Evolutionary conservation across 2,329 filamentous ascomycete species (phyloP).

Genomic region (Monosporascus sp.): DNA sequence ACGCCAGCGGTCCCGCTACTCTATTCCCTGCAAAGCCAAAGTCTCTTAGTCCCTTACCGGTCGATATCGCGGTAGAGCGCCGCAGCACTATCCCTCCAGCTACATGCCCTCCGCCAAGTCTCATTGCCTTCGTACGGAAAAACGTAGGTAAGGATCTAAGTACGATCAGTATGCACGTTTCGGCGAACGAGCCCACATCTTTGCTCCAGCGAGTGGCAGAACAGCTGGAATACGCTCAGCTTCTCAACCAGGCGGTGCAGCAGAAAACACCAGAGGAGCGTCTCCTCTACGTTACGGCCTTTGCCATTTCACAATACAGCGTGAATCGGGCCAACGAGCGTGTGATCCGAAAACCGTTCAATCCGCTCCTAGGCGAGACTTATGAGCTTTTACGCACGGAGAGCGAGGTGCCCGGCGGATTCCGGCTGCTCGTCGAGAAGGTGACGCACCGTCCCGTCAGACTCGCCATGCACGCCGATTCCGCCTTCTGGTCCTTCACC

Average conservation of each 20-base stretch:
- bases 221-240: constrained; percentile 80
- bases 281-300: constrained; percentile 79
- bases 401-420: constrained; percentile 63
- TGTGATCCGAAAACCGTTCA: constrained; percentile 92
- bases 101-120: constrained; percentile 75
- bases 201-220: constrained; percentile 85
- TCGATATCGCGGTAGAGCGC: constrained; percentile 58
- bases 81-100: constrained; percentile 67
- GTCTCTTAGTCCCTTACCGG: constrained; percentile 69
- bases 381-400: constrained; percentile 88
- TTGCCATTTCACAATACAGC: constrained; percentile 84
- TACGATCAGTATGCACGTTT: constrained; percentile 95
- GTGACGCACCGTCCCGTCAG: constrained; percentile 88
- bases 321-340: constrained; percentile 80
- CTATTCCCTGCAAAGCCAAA: constrained; percentile 75
- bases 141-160: constrained; percentile 98
- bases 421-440: constrained; percentile 91
- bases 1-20: constrained; percentile 55
- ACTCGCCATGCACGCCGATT: constrained; percentile 89
- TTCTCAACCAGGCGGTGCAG: constrained; percentile 71
- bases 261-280: constrained; percentile 59
- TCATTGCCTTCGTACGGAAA: constrained; percentile 92
- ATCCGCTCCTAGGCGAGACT: constrained; percentile 92
- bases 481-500: constrained; percentile 75
- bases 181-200: constrained; percentile 88